A percentile compares a stretch with the other conserved stretches of the same genome.
Evolutionary conservation across 2,329 filamentous ascomycete species (phyloP).

Genomic region (Verticillium albo-atrum): DNA sequence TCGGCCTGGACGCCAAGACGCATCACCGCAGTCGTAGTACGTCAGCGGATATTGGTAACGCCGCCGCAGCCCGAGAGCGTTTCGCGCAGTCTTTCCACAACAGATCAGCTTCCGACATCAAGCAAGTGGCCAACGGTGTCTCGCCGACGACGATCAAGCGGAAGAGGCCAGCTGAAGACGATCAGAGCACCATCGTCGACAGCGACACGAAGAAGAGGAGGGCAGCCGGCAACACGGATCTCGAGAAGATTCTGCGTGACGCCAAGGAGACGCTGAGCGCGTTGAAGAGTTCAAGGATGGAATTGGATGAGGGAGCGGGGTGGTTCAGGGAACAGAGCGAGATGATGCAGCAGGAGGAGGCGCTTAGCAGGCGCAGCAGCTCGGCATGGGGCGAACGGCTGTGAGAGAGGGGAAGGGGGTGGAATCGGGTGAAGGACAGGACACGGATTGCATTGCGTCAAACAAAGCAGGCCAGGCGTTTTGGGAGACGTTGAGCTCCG

Average conservation of each 20-base stretch:
- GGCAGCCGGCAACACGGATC: slow-evolving; percentile 24
- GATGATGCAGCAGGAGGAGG: slow-evolving; percentile 32
- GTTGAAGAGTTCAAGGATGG: slow-evolving; percentile 34
- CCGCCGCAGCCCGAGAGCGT: slow-evolving; percentile 8
- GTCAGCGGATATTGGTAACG: slow-evolving; percentile 28
- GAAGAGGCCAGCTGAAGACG: slow-evolving; percentile 14
- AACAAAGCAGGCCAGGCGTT: not conserved
- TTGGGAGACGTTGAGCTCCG: not conserved
- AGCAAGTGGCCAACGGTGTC: not conserved
- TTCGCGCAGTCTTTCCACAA: slow-evolving; percentile 11
- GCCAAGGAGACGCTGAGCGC: slow-evolving; percentile 28
- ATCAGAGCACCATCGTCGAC: slow-evolving; percentile 4
- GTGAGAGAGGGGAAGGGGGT: not conserved
- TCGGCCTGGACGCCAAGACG: slow-evolving; percentile 21
- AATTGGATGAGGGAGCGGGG: slow-evolving; percentile 40
- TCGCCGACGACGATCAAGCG: slow-evolving; percentile 15
- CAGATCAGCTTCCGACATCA: not conserved
- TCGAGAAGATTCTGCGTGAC: slow-evolving; percentile 34
- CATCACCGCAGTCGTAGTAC: slow-evolving; percentile 11
- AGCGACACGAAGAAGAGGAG: slow-evolving; percentile 18
- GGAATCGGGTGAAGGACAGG: not conserved
- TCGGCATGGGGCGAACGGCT: slow-evolving; percentile 25
- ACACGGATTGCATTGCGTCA: slow-evolving; percentile 1
- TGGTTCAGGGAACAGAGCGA: slow-evolving; percentile 44
- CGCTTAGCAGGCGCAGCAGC: slow-evolving; percentile 22